Percentiles rank a stretch among this genome's conserved stretches.
These are phyloP conservation scores for Glarea lozoyensis DNA, from an alignment of 495 filamentous ascomycete species.

Conservation along the genomic window DNA sequence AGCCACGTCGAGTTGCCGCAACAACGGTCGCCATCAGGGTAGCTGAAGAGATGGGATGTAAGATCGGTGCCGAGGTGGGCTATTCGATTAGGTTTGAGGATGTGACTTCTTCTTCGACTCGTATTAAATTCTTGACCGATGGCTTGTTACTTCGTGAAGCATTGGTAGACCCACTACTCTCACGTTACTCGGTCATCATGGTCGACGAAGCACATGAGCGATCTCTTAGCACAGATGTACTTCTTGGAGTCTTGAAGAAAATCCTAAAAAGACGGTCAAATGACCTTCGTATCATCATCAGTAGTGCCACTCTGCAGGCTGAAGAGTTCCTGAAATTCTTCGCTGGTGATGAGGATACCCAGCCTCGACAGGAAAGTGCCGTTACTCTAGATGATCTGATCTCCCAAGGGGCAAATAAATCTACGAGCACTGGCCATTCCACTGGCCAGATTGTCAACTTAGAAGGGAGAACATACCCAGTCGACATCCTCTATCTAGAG, in stretches of 20 bases:
- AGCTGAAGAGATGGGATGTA: constrained; percentile 85
- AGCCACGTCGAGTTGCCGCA: constrained; percentile 89
- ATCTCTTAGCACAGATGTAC: constrained; percentile 86
- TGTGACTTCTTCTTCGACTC: constrained; percentile 75
- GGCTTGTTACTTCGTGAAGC: constrained; percentile 91
- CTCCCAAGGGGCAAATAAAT: constrained; percentile 17
- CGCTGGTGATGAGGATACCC: constrained; percentile 33
- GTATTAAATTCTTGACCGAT: constrained; percentile 95
- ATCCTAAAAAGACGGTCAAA: constrained; percentile 65
- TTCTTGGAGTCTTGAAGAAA: constrained; percentile 92
- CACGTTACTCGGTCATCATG: constrained; percentile 95
- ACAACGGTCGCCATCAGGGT: constrained; percentile 87
- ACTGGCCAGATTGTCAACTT: constrained; percentile 75
- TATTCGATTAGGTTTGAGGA: constrained; percentile 98
- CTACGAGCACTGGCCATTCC: constrained; percentile 17
- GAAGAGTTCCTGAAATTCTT: constrained; percentile 87
- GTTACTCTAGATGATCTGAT: constrained; percentile 20
- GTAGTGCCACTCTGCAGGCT: constrained; percentile 89
- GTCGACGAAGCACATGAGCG: constrained; percentile 97
- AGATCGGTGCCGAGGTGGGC: constrained; percentile 89
- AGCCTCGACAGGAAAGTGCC: constrained; percentile 14
- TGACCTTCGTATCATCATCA: constrained; percentile 83
- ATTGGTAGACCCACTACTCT: constrained; percentile 84
- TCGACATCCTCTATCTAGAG: constrained; percentile 81
- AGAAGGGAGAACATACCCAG: constrained; percentile 86